Evolutionary conservation across 139 green algal species (phyloP).

Genomic region (Pseudopediastrum boryanum): DNA sequence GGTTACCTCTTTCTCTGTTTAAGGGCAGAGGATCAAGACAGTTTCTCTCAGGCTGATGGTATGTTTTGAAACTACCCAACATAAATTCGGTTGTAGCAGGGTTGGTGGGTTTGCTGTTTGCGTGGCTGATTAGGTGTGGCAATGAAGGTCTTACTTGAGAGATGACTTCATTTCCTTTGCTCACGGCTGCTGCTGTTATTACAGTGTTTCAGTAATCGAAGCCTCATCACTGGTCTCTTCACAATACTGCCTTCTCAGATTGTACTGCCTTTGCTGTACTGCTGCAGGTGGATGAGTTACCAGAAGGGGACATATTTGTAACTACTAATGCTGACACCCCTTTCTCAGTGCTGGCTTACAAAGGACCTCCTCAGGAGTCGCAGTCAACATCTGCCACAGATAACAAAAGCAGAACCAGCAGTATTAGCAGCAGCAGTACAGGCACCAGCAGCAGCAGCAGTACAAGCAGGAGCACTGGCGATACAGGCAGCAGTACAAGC

Average conservation of each 20-base stretch:
- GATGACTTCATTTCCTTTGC: neutral
- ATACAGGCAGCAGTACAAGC: neutral
- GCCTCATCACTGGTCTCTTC: too few species aligned
- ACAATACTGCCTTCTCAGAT: neutral
- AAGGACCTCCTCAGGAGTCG: neutral
- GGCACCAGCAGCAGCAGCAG: conserved; percentile 1
- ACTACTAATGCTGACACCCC: neutral
- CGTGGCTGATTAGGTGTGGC: neutral
- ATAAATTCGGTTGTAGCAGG: too few species aligned
- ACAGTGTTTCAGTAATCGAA: too few species aligned
- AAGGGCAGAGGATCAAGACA: too few species aligned
- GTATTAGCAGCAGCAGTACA: neutral
- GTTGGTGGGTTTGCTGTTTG: too few species aligned
- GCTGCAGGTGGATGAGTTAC: neutral
- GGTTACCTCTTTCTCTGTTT: too few species aligned
- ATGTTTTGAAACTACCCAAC: too few species aligned
- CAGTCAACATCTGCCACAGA: neutral
- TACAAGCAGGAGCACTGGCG: neutral
- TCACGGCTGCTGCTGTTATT: neutral
- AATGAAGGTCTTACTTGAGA: neutral
- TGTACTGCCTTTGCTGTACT: neutral
- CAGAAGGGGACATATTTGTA: neutral
- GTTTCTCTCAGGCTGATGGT: too few species aligned
- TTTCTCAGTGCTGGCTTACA: neutral
- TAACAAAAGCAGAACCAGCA: neutral